Base-by-base conservation (phyloP, 2,329 filamentous ascomycete genomes). In the Colletotrichum tropicicola region DNA sequence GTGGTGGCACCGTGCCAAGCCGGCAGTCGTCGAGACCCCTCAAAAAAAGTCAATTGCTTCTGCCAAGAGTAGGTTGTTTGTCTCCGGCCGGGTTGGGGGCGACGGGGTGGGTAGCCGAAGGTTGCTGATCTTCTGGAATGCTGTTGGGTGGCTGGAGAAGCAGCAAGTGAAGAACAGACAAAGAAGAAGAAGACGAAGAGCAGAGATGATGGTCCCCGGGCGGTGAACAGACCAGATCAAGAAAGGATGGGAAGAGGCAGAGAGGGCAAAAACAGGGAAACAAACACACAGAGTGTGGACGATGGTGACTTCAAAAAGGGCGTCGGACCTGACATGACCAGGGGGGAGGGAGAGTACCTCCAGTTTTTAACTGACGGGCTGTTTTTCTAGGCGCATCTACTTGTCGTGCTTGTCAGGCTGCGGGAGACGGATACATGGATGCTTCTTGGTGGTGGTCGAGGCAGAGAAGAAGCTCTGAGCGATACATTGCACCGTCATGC, bases 1-100 rank as follows among this genome's bases (percentile, higher is more conserved):
- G 25, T 47, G 8, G 48, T 47, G 30, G 51, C 23, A 37, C 28
- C 35, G 35, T 65, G 57, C 62, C 62, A 65, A 65, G 62, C 49
- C 62, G 62, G 62, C 57, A 65, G 49, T 51, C 35, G 17, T 35
- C 30, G 30, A 27, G 23, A 51, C 30, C 28, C 32, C 32, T 35
- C 32, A 15, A 12, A 17, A 21, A 32, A 48, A 44, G 32, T 57
- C 54, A 39, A 57, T 28, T 30, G 27, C 25, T 43, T n/a, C n/a
- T n/a, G 60, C 56, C 48, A 64, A 64, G 41, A 41, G n/a, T n/a
- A n/a, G n/a, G n/a, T n/a, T n/a, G n/a, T n/a, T n/a, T n/a, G n/a
- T n/a, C n/a, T n/a, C n/a, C n/a, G n/a, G n/a, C n/a, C n/a, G n/a
- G n/a, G n/a, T n/a, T n/a, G n/a, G n/a, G n/a, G n/a, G n/a, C n/a